A percentile compares a stretch with the other conserved stretches of the same genome.
phyloP scores from a whole-genome alignment of 1,284 basidiomycete genomes.

The Naganishia sp. region DNA sequence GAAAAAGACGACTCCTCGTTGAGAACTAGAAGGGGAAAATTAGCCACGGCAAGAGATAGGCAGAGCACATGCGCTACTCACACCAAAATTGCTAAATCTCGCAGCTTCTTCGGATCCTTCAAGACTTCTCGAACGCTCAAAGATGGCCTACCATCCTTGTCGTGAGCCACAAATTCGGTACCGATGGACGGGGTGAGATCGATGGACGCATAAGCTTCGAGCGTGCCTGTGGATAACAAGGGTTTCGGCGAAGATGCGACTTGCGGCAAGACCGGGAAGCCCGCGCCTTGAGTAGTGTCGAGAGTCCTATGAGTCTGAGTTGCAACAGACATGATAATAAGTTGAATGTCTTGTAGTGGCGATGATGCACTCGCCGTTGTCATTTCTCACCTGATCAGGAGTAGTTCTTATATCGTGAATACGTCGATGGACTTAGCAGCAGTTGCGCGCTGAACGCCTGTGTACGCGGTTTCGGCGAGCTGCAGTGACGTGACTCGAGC shows the following conservation, averaged over 20 bases:
- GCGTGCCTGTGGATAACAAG: slow-evolving; percentile 17
- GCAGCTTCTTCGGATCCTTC: slow-evolving; percentile 20
- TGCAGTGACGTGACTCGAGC: too few relatives aligned
- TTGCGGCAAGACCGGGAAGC: slow-evolving; percentile 10
- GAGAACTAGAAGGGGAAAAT: slow-evolving; percentile 48
- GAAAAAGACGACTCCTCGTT: slow-evolving; percentile 73
- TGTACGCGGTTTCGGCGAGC: too few relatives aligned
- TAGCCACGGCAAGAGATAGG: background rate
- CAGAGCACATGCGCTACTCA: background rate
- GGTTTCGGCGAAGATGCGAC: slow-evolving; percentile 7
- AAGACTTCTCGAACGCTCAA: slow-evolving; percentile 21
- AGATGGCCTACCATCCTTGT: slow-evolving; percentile 3
- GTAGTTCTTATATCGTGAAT: too few relatives aligned
- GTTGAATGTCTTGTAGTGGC: background rate
- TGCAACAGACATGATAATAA: slow-evolving; percentile 11
- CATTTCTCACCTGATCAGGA: background rate
- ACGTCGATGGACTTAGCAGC: too few relatives aligned
- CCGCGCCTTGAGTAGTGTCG: background rate
- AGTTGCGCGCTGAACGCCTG: too few relatives aligned
- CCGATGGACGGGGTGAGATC: slow-evolving; percentile 27
- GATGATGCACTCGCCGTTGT: background rate
- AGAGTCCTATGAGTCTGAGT: slow-evolving; percentile 2
- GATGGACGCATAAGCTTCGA: slow-evolving; percentile 20
- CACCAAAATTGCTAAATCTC: slow-evolving; percentile 28
- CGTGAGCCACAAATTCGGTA: slow-evolving; percentile 26